Evolutionary conservation across 2,329 filamentous ascomycete species (phyloP).

Genomic region (Didymella pomorum): DNA sequence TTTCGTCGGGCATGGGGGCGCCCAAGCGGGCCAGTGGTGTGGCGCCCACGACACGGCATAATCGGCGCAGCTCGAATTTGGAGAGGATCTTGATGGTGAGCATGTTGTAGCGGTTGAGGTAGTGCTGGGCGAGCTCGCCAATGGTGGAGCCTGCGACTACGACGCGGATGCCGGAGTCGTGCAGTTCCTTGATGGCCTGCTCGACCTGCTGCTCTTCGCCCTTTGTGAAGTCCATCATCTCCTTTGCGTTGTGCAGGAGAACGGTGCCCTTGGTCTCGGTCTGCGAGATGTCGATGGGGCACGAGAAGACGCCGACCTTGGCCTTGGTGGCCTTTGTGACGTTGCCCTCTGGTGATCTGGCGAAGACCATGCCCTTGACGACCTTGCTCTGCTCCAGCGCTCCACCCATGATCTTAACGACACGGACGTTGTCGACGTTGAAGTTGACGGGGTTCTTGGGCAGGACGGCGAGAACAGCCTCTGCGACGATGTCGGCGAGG

Average conservation of each 20-base stretch:
- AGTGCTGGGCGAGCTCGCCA: slow-evolving; percentile 94
- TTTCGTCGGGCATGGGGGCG: slow-evolving; percentile 99
- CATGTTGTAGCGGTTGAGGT: slow-evolving; percentile 96
- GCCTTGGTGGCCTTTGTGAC: slow-evolving; percentile 92
- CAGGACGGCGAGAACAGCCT: slow-evolving; percentile 83
- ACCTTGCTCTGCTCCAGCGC: slow-evolving; percentile 93
- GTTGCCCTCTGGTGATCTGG: slow-evolving; percentile 86
- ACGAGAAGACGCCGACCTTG: slow-evolving; percentile 97
- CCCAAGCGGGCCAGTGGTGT: slow-evolving; percentile 95
- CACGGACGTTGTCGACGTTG: slow-evolving; percentile 98
- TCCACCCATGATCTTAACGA: slow-evolving; percentile 99
- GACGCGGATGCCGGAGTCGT: slow-evolving; percentile 91
- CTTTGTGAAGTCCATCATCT: slow-evolving; percentile 98
- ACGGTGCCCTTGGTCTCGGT: slow-evolving; percentile 99
- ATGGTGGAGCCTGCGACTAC: slow-evolving; percentile 92
- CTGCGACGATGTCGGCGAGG: slow-evolving; percentile 84
- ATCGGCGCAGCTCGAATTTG: slow-evolving; percentile 94
- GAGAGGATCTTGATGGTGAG: slow-evolving; percentile 95
- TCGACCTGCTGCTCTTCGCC: slow-evolving; percentile 95
- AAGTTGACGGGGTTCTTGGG: slow-evolving; percentile 96
- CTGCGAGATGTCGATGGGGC: slow-evolving; percentile 92
- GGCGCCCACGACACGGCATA: slow-evolving; percentile 95
- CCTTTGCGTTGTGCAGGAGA: slow-evolving; percentile 93
- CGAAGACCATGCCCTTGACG: slow-evolving; percentile 98
- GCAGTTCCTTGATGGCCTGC: slow-evolving; percentile 88